These are phyloP conservation scores for Raphanus sativus DNA, from an alignment of 345 rosid species.

Conservation along the genomic window DNA sequence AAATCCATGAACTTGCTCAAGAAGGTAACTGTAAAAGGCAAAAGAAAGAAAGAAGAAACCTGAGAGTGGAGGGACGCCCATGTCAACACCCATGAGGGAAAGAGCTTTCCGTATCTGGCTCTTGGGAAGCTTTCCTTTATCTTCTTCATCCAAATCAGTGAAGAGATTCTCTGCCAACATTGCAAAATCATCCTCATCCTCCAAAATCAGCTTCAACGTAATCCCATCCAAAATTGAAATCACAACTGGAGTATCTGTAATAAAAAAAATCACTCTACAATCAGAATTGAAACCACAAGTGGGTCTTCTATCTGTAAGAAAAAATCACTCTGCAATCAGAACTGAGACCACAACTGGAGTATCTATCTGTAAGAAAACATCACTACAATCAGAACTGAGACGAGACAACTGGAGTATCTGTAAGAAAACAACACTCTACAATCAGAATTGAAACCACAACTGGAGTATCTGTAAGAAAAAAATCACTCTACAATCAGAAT, in stretches of 20 bases:
- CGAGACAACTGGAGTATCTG: neutral
- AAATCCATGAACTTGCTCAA: neutral
- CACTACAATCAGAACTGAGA: neutral
- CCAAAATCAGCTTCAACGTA: conserved; percentile 54
- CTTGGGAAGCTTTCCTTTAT: conserved; percentile 76
- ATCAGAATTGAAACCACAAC: neutral
- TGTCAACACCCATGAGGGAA: conserved; percentile 71
- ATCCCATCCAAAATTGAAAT: conserved; percentile 69
- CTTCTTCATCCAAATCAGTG: conserved; percentile 79
- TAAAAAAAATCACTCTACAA: neutral
- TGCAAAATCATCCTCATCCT: conserved; percentile 95
- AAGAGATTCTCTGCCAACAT: conserved; percentile 89
- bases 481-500: too few species aligned
- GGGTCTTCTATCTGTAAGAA: too few species aligned
- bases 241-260: conserved; percentile 63
- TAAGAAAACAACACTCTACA: neutral
- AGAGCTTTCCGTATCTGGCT: conserved; percentile 61
- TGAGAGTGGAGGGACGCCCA: conserved; percentile 87
- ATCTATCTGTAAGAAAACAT: neutral
- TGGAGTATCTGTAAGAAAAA: neutral
- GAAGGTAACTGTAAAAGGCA: neutral
- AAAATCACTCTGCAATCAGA: too few species aligned
- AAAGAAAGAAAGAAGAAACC: conserved; percentile 42
- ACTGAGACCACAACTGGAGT: neutral
- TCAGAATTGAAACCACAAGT: neutral